Conservation (phyloP, 257 asterid species). For the Solanum okadae region DNA sequence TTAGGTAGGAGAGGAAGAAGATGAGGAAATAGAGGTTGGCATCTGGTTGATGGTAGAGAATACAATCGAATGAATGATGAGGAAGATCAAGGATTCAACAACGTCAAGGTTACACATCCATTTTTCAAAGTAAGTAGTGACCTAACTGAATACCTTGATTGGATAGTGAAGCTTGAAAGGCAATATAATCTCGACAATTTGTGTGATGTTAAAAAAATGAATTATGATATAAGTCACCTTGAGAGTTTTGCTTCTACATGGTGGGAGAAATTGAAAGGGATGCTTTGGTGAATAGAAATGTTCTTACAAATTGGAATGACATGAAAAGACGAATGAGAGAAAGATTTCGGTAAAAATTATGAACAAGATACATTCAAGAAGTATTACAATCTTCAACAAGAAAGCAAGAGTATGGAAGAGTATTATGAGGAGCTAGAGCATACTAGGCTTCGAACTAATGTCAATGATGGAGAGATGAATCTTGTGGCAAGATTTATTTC, state of each 20-base stretch:
- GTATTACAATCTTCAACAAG: too few species aligned
- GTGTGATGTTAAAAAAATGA: too few species aligned
- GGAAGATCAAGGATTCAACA: too few species aligned
- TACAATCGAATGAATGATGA: background rate
- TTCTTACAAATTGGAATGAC: too few species aligned
- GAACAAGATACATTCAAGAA: too few species aligned
- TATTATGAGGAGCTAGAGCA: background rate
- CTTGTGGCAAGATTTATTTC: background rate
- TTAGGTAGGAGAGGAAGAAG: background rate
- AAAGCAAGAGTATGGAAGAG: background rate
- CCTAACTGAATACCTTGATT: too few species aligned
- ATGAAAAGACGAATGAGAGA: too few species aligned
- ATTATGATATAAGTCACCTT: background rate
- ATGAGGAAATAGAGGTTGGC: background rate
- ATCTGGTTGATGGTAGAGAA: background rate
- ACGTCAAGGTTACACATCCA: too few species aligned
- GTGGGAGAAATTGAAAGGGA: background rate
- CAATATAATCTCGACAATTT: too few species aligned
- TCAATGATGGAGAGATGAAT: background rate
- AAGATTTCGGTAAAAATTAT: too few species aligned
- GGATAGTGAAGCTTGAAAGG: too few species aligned
- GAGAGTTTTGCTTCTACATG: background rate
- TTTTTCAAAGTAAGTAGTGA: too few species aligned
- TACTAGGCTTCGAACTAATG: background rate
- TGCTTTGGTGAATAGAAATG: background rate